Evolutionary conservation across 1,139 yeast species (phyloP).

Genomic region (Geotrichum restrictum): DNA sequence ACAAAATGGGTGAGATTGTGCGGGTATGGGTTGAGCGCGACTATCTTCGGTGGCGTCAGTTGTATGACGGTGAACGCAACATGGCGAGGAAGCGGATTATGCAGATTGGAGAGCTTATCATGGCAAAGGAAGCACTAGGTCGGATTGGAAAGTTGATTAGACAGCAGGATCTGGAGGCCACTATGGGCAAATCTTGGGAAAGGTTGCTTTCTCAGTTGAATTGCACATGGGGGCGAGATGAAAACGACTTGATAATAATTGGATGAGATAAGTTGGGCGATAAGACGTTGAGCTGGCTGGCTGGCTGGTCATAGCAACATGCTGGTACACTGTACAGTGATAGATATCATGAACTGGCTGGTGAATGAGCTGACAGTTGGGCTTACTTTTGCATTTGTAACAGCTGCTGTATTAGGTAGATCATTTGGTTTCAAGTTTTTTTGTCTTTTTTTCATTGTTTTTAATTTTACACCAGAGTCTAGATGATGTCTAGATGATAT

Average conservation of each 20-base stretch:
- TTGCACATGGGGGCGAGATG: slow-evolving; percentile 9
- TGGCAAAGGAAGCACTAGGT: slow-evolving; percentile 8
- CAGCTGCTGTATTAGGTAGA: too few relatives aligned
- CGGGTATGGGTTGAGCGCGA: slow-evolving; percentile 16
- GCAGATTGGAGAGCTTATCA: slow-evolving; percentile 9
- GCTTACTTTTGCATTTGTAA: too few relatives aligned
- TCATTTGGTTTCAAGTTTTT: too few relatives aligned
- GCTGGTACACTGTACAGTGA: too few relatives aligned
- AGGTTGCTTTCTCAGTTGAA: background rate
- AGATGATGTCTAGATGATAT: too few relatives aligned
- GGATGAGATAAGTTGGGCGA: too few relatives aligned
- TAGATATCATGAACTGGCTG: too few relatives aligned
- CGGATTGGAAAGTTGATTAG: background rate
- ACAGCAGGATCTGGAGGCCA: background rate
- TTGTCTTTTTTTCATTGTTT: too few relatives aligned
- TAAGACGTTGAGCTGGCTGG: too few relatives aligned
- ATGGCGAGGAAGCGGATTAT: slow-evolving; percentile 10
- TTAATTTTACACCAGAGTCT: too few relatives aligned
- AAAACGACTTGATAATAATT: background rate
- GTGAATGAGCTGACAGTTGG: too few relatives aligned
- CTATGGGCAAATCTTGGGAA: slow-evolving; percentile 8
- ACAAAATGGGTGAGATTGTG: slow-evolving; percentile 9
- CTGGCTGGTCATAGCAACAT: too few relatives aligned
- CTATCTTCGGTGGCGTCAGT: slow-evolving; percentile 14
- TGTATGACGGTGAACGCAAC: slow-evolving; percentile 6